Base-by-base conservation (phyloP, 169 alveolate species). In the Babesia divergens region DNA sequence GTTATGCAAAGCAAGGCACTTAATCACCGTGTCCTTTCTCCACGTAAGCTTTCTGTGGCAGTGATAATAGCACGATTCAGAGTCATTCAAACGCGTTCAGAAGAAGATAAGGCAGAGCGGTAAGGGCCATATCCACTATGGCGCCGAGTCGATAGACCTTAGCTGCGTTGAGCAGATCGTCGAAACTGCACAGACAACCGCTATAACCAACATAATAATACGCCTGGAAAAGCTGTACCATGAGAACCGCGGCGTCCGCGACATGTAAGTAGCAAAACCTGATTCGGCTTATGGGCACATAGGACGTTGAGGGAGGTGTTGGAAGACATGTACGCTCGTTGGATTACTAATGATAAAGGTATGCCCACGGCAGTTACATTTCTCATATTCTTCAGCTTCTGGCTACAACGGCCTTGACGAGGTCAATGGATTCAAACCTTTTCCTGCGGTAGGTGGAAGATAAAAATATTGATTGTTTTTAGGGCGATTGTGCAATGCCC, bases 401-500 rank as follows among this genome's bases (percentile, higher is more conserved):
- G 85, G 85, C 34, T 55, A 51, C 49, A 65, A 38, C 40, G 87
- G 87, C 6, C 76, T 79, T 7, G 87, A 79, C 51, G 74, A 79
- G 40, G 59, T 79, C 22, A 79, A 66, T 32, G 87, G 87, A 28
- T 79, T 79, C 51, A 55, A 35, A 16, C 82, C 53, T 7, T 79
- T 68, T 44, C 87, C 87, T 28, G 67, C 76, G 50, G 85, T 75
- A 54, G 20, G 81, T 75, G 14, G 5, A 2, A 3, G 13, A 14
- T 11, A 4, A 20, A n/a, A 1, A 52, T 16, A 6, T 11, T 8
- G 6, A 24, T 46, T 35, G 22, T n/a, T 24, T 55, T 8, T 43
- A 75, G 85, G 87, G 87, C 18, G 87, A 79, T 37, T 68, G 82
- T 43, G 6, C 82, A 43, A 79, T 79, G 87, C 87, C 87, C 3